Evolutionary conservation across 169 alveolate species (phyloP).

Genomic region (Eimeria acervulina): DNA sequence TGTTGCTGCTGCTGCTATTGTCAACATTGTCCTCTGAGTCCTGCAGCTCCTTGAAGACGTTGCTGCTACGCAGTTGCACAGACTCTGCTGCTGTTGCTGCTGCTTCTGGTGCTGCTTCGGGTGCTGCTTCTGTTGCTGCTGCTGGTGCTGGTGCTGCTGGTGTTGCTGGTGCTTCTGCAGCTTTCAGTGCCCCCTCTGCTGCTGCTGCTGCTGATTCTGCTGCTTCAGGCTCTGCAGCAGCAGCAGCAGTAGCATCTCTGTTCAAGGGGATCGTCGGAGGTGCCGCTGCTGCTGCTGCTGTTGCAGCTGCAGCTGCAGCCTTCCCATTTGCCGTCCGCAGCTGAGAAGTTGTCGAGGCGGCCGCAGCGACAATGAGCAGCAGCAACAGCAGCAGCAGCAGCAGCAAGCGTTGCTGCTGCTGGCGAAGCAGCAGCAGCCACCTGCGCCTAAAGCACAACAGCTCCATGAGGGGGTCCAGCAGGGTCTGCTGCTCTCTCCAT

Average conservation of each 20-base stretch:
- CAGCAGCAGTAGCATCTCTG: not conserved
- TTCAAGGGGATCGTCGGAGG: too few relatives aligned
- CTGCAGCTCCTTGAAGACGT: not conserved
- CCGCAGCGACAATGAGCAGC: not conserved
- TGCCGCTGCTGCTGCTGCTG: slow-evolving; percentile 2
- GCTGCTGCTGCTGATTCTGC: too few relatives aligned
- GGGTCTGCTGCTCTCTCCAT: too few relatives aligned
- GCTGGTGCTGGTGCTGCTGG: too few relatives aligned
- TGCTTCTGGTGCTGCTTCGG: too few relatives aligned
- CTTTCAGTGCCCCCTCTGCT: too few relatives aligned
- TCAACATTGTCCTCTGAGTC: not conserved
- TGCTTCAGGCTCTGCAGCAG: too few relatives aligned
- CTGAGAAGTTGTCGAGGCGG: not conserved
- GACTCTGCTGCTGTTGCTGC: not conserved
- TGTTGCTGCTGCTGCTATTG: not conserved
- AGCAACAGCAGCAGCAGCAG: slow-evolving; percentile 1
- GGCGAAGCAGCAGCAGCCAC: not conserved
- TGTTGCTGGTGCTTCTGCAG: too few relatives aligned
- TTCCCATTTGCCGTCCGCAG: not conserved
- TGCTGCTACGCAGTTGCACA: not conserved
- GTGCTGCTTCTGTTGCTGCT: too few relatives aligned
- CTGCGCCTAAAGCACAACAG: not conserved
- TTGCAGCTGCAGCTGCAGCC: slow-evolving; percentile 1
- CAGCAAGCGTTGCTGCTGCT: not conserved
- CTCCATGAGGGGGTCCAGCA: too few relatives aligned